phyloP scores from a whole-genome alignment of 2,329 filamentous ascomycete genomes.

The Penicillium glabrum region DNA sequence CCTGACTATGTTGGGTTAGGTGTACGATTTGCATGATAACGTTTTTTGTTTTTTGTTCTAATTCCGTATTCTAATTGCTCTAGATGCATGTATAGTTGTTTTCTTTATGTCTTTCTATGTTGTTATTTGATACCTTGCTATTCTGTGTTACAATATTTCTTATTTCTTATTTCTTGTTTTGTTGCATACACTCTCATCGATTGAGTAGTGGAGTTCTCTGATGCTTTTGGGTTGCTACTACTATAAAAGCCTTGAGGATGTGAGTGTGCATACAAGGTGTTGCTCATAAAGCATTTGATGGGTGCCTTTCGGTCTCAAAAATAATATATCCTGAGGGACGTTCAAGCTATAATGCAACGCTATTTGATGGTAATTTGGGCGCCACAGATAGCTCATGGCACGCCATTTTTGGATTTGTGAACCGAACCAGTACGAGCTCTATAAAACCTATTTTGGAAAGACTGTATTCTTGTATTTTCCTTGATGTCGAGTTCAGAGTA shows the following conservation, averaged over 20 bases:
- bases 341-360: no score
- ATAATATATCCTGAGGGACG: background rate
- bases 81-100: background rate
- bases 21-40: slow-evolving; percentile 12
- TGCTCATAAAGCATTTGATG: background rate
- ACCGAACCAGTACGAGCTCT: no score
- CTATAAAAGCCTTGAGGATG: background rate
- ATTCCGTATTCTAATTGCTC: slow-evolving; percentile 2
- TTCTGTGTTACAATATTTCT: background rate
- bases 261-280: background rate
- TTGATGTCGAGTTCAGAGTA: no score
- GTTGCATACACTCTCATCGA: background rate
- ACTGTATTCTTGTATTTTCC: no score
- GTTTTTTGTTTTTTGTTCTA: background rate
- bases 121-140: background rate
- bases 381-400: no score
- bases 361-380: no score
- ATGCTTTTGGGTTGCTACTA: background rate
- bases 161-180: background rate
- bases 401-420: no score
- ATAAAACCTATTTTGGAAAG: no score
- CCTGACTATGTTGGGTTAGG: slow-evolving; percentile 25
- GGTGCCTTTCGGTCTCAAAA: background rate
- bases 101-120: background rate
- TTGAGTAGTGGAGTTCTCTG: background rate